A percentile compares a stretch with the other conserved stretches of the same genome.
Evolutionary conservation across 2,329 filamentous ascomycete species (phyloP).

Genomic region (Ceratocystis albifundus): DNA sequence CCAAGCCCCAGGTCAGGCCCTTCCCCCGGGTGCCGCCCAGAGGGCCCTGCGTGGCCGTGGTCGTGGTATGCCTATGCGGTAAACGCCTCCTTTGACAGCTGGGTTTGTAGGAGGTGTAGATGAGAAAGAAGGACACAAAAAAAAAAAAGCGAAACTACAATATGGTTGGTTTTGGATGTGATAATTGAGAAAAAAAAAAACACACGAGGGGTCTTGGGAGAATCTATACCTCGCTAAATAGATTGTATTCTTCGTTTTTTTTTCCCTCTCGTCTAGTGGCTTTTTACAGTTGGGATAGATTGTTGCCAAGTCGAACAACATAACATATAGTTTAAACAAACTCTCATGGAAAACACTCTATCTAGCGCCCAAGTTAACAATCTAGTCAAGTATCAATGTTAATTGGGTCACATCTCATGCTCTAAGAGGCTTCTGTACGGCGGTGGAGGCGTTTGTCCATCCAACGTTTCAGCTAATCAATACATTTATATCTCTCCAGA

Average conservation of each 20-base stretch:
- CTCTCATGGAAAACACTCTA: no score
- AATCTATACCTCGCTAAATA: slow-evolving; percentile 18
- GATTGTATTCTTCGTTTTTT: slow-evolving; percentile 14
- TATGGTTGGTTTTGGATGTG: neutral
- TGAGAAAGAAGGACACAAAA: neutral
- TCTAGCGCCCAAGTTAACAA: no score
- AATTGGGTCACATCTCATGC: no score
- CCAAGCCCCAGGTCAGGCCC: slow-evolving; percentile 63
- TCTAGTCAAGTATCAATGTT: no score
- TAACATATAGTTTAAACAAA: no score
- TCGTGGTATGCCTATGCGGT: slow-evolving; percentile 80
- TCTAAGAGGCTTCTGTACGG: no score
- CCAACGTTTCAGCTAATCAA: neutral
- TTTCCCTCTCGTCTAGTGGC: neutral
- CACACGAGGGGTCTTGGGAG: slow-evolving; percentile 20
- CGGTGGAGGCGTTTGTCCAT: neutral
- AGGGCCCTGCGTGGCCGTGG: slow-evolving; percentile 73
- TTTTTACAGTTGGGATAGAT: neutral
- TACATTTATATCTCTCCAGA: neutral
- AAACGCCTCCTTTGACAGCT: slow-evolving; percentile 26
- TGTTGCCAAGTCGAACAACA: no score
- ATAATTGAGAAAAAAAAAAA: slow-evolving; percentile 13
- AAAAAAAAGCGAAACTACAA: slow-evolving; percentile 12
- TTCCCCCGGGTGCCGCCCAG: slow-evolving; percentile 76
- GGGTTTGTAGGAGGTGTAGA: slow-evolving; percentile 10